Base-by-base conservation (phyloP, 495 filamentous ascomycete species). In the Podospora appendiculata region DNA sequence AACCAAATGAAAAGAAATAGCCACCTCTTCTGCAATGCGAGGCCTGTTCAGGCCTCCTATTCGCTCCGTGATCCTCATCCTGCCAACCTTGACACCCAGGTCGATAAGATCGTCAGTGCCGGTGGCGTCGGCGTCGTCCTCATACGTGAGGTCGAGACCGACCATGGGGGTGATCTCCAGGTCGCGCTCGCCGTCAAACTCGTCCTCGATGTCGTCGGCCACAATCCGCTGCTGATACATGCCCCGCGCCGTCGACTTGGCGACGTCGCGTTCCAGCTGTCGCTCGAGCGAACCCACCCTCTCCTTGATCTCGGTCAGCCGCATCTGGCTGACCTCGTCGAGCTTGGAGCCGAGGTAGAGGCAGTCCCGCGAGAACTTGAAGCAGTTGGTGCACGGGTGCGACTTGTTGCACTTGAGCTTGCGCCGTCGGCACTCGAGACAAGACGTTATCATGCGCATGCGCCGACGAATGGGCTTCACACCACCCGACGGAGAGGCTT, bases 321-420 rank as follows among this genome's bases (percentile, higher is more conserved):
- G 79, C 50, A 75, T 69, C 60, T 85, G 80, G 43, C 74, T 77
- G 2, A 70, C 74, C 51, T 83, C 76, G 56, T 87, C 83, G 13
- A 84, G 63, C 16, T 80, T 75, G 2, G 78, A 76, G 0, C 78
- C 76, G 8, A 88, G 66, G 56, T 84, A 88, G 10, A 87, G 67
- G 58, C 88, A 90, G 33, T 84, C 75, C 25, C 84, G 75, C 3
- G 64, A 61, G 52, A 79, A 77, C 47, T 81, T 82, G 36, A 68
- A 61, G 64, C 88, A 90, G 63, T 87, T 88, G 52, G 73, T 76
- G 59, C 88, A 92, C 42, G 87, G 86, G 49, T 80, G 76, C 17
- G 69, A 69, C 68, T 88, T 90, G 70, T 87, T 83, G 68, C 88
- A 93, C 64, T 86, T 87, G 45, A 89, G 76, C 68, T 93, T 93